These are phyloP conservation scores for Rubia peregrina DNA, from an alignment of 305 asterid species.

Conservation along the genomic window DNA sequence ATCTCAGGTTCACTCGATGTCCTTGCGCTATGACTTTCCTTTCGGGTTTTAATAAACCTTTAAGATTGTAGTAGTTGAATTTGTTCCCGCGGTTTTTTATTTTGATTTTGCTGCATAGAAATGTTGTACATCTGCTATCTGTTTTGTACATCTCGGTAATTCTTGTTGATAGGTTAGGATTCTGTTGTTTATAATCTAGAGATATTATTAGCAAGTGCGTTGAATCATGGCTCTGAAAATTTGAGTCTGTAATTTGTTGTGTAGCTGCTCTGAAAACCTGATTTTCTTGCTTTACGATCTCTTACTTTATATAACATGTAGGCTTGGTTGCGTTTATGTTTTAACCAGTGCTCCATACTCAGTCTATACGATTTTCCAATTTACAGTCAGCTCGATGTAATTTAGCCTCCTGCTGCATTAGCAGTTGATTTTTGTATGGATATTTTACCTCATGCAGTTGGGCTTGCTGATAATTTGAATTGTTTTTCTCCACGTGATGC, in stretches of 20 bases:
- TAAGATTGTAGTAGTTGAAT: not conserved
- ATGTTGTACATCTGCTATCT: not conserved
- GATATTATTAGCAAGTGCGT: not conserved
- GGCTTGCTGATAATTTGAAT: not conserved
- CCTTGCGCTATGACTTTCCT: not conserved
- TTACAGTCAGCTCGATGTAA: not conserved
- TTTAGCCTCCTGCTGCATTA: not conserved
- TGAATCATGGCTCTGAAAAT: not conserved
- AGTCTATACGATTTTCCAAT: not conserved
- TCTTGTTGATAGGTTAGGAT: not conserved
- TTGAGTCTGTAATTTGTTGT: no score
- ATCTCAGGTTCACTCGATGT: constrained; percentile 54
- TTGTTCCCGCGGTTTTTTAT: not conserved
- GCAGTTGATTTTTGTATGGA: not conserved
- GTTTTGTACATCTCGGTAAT: not conserved
- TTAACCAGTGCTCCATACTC: not conserved
- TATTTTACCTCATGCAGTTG: no score
- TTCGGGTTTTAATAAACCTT: not conserved
- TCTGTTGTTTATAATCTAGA: not conserved
- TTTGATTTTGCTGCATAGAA: not conserved
- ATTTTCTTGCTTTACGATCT: not conserved
- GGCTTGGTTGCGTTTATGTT: not conserved
- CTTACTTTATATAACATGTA: not conserved
- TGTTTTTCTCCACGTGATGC: constrained; percentile 1
- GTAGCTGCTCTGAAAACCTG: no score